phyloP scores from a whole-genome alignment of 352 stramenopile species.

The Phytopythium chamaehyphon region DNA sequence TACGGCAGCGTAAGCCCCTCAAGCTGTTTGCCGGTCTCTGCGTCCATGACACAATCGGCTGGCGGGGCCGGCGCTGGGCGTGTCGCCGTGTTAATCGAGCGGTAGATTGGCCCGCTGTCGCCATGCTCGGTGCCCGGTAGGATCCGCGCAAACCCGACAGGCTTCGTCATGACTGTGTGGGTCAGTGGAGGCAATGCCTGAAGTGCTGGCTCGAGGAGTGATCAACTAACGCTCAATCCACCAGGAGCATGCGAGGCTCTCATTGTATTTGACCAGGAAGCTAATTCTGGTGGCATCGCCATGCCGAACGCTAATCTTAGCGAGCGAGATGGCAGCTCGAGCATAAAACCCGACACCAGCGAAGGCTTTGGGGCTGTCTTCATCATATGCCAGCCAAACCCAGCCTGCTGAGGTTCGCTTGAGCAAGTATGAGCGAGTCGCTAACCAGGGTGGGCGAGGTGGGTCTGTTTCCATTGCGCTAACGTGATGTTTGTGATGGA shows the following conservation, averaged over 20 bases:
- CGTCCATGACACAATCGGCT: not conserved
- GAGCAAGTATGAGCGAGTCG: constrained; percentile 19
- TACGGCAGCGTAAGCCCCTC: constrained; percentile 35
- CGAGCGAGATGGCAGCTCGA: too few relatives aligned
- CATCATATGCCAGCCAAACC: too few relatives aligned
- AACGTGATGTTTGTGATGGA: too few relatives aligned
- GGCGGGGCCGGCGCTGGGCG: not conserved
- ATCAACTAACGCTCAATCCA: too few relatives aligned
- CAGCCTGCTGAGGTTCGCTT: too few relatives aligned
- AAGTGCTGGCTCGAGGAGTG: not conserved
- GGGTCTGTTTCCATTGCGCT: too few relatives aligned
- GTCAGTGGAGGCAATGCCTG: not conserved
- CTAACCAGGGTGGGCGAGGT: constrained; percentile 5
- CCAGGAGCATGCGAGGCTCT: too few relatives aligned
- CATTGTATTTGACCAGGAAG: too few relatives aligned
- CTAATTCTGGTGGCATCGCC: too few relatives aligned
- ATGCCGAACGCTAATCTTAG: too few relatives aligned
- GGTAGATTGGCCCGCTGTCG: constrained; percentile 41
- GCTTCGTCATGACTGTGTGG: constrained; percentile 19
- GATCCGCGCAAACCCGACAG: constrained; percentile 40
- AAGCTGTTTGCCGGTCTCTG: constrained; percentile 16
- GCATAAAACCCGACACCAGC: too few relatives aligned
- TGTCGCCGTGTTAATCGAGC: constrained; percentile 18
- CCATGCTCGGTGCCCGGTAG: constrained; percentile 37
- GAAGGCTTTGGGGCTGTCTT: too few relatives aligned